Conservation (phyloP, 805 yeast genomes). For the Candida montana region DNA sequence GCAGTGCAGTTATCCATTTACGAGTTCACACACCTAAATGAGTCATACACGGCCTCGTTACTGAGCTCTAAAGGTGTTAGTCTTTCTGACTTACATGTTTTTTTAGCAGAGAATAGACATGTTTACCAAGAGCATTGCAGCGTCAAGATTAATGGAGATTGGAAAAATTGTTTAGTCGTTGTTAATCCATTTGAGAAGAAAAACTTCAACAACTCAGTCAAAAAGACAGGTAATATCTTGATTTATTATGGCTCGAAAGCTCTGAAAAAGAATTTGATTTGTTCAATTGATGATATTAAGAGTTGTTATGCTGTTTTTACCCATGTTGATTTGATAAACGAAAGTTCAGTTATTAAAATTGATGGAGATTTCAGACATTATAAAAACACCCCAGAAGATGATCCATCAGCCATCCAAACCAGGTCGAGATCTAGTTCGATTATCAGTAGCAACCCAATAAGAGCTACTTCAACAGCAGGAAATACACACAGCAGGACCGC, state of each 20-base stretch:
- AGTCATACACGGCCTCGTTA: constrained; percentile 61
- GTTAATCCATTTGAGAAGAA: constrained; percentile 38
- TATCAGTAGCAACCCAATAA: constrained; percentile 5
- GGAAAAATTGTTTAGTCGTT: constrained; percentile 51
- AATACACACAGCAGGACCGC: background rate
- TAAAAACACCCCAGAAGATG: constrained; percentile 6
- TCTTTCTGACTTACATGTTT: constrained; percentile 53
- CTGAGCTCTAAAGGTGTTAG: constrained; percentile 52
- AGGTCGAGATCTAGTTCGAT: background rate
- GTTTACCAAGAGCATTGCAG: constrained; percentile 57
- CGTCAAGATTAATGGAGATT: constrained; percentile 49
- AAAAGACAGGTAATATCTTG: constrained; percentile 46
- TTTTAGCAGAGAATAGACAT: constrained; percentile 44
- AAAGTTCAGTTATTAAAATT: constrained; percentile 49
- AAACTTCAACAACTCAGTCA: background rate
- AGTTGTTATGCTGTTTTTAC: constrained; percentile 56
- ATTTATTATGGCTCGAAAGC: constrained; percentile 44
- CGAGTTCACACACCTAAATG: constrained; percentile 52
- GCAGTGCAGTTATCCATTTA: constrained; percentile 49
- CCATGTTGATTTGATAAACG: constrained; percentile 49
- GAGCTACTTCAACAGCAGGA: background rate
- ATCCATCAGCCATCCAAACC: constrained; percentile 1
- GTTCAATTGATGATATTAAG: constrained; percentile 40
- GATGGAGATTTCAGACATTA: constrained; percentile 47
- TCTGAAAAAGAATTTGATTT: constrained; percentile 45